Conservation (phyloP, 129 eudicot genomes). For the Helichrysum umbraculigerum region DNA sequence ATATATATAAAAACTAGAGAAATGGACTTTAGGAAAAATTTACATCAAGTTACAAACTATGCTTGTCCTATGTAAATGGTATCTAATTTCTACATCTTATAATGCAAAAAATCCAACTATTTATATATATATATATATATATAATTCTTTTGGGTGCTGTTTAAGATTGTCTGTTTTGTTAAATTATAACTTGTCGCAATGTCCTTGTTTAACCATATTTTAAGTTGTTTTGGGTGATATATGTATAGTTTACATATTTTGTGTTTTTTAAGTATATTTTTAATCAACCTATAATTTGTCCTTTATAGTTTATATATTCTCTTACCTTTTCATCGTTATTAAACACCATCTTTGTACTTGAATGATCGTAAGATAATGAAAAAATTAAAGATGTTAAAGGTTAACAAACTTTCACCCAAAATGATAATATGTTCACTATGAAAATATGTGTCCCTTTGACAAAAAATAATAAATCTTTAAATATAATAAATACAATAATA, state of each 20-base stretch:
- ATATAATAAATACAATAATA: too few species aligned
- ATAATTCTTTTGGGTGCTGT: constrained; percentile 6
- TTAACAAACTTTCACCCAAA: too few species aligned
- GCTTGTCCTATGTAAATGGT: constrained; percentile 15
- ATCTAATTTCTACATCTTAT: constrained; percentile 21
- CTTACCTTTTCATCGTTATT: constrained; percentile 29
- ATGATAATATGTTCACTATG: too few species aligned
- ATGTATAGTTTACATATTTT: background rate
- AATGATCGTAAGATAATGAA: background rate
- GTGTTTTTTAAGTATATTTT: background rate
- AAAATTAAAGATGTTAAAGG: too few species aligned
- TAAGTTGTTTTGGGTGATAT: constrained; percentile 9
- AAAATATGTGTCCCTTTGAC: too few species aligned
- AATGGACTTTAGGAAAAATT: background rate
- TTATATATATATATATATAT: background rate
- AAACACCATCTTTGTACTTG: constrained; percentile 9
- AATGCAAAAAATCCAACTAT: constrained; percentile 15
- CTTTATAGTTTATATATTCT: constrained; percentile 5
- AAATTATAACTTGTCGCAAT: constrained; percentile 34
- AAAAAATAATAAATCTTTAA: too few species aligned
- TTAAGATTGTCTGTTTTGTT: constrained; percentile 40
- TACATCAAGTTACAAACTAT: background rate
- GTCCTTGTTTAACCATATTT: constrained; percentile 28
- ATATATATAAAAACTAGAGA: too few species aligned
- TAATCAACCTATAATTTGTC: background rate